Conservation (phyloP, 2,329 filamentous ascomycete genomes). For the Didymella exigua region DNA sequence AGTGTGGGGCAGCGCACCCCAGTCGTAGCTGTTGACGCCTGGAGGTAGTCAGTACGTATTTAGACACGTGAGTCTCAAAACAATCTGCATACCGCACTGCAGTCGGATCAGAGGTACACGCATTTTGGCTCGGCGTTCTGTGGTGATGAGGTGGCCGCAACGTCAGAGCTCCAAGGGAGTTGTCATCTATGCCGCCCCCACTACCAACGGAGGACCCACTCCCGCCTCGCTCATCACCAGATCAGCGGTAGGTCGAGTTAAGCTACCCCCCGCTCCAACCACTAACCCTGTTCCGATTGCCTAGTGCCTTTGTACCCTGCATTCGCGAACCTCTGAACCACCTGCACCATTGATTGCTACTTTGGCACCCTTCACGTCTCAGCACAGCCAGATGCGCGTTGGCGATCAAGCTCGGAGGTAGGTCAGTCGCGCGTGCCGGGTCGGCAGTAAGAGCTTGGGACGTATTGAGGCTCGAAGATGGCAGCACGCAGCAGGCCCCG, state of each 20-base stretch:
- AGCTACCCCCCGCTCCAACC: conserved; percentile 22
- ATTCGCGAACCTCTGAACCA: conserved; percentile 14
- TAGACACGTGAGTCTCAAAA: conserved; percentile 13
- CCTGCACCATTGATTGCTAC: conserved; percentile 8
- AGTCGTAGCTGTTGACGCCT: conserved; percentile 98
- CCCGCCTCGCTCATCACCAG: conserved; percentile 12
- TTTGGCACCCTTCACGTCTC: background rate
- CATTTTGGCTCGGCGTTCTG: conserved; percentile 33
- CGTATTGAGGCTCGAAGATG: conserved; percentile 40
- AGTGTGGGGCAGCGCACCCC: conserved; percentile 64
- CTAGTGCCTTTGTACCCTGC: conserved; percentile 30
- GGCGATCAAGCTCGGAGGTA: conserved; percentile 5
- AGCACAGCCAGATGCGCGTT: conserved; percentile 13
- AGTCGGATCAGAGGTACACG: conserved; percentile 80
- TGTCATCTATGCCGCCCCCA: conserved; percentile 23
- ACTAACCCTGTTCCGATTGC: conserved; percentile 27
- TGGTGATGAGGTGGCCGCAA: conserved; percentile 17
- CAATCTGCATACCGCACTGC: conserved; percentile 65
- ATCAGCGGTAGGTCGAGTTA: conserved; percentile 27
- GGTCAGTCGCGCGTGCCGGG: conserved; percentile 7
- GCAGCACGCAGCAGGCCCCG: conserved; percentile 54
- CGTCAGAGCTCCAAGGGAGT: conserved; percentile 21
- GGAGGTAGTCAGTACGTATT: conserved; percentile 28
- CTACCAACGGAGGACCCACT: conserved; percentile 18
- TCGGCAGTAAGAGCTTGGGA: conserved; percentile 15